These are phyloP conservation scores for Sarocladiaceae sp. DNA, from an alignment of 2,329 filamentous ascomycete species.

Conservation along the genomic window DNA sequence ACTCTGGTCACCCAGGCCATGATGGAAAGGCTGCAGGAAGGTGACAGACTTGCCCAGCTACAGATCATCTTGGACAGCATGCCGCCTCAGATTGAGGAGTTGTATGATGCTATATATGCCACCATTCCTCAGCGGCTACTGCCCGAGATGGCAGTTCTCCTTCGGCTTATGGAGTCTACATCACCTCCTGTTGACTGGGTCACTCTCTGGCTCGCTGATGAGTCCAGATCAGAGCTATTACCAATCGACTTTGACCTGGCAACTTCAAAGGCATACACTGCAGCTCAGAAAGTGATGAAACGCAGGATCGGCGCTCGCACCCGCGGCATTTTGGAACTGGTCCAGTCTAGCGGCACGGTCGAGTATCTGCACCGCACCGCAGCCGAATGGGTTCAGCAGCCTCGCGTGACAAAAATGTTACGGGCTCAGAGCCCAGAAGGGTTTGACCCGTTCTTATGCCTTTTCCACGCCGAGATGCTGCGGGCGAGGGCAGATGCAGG, in stretches of 20 bases:
- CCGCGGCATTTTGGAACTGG: background rate
- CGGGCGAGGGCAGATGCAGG: too few relatives aligned
- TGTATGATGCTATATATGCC: constrained; percentile 5
- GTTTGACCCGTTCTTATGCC: background rate
- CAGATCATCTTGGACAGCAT: background rate
- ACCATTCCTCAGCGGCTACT: background rate
- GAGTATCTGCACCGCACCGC: constrained; percentile 2
- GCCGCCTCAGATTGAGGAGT: constrained; percentile 1
- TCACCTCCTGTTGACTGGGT: background rate
- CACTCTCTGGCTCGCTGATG: background rate
- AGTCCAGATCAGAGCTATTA: too few relatives aligned
- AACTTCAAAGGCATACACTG: background rate
- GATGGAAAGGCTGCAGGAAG: background rate
- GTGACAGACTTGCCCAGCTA: background rate
- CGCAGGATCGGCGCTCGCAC: background rate
- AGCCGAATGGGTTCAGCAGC: background rate
- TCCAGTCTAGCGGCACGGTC: background rate
- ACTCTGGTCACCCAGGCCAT: constrained; percentile 1
- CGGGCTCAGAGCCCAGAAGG: background rate
- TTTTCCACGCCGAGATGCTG: background rate
- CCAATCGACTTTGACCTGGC: too few relatives aligned
- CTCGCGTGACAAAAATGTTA: background rate
- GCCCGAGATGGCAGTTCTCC: background rate
- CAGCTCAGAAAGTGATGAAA: background rate
- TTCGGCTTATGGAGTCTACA: background rate